A percentile compares a stretch with the other conserved stretches of the same genome.
Conservation (phyloP, 108 stramenopile genomes). For the Cyclotella baltica region DNA sequence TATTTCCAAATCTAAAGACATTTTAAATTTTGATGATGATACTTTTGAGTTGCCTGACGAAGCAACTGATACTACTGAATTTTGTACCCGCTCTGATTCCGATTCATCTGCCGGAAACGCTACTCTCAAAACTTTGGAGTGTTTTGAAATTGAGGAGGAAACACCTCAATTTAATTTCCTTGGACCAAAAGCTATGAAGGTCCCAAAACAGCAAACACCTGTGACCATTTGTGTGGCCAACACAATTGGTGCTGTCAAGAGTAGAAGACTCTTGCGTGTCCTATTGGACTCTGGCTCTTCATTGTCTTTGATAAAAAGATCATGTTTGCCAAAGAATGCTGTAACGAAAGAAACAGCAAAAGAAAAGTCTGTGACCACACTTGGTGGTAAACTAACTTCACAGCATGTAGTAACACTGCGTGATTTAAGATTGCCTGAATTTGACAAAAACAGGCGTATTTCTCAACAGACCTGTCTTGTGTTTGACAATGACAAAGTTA, state of each 20-base stretch:
- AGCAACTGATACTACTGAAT: not conserved
- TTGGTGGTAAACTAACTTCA: not conserved
- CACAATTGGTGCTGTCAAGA: constrained; percentile 15
- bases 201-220: not conserved
- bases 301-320: constrained; percentile 7
- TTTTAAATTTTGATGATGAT: not conserved
- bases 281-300: constrained; percentile 25
- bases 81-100: not conserved
- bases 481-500: constrained; percentile 14
- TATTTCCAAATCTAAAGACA: no score
- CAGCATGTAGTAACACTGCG: constrained; percentile 10
- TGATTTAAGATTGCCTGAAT: constrained; percentile 20
- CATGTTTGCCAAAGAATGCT: not conserved
- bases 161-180: not conserved
- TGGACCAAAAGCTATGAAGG: not conserved
- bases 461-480: constrained; percentile 3
- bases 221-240: constrained; percentile 4
- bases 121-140: not conserved
- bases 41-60: not conserved
- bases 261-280: constrained; percentile 7
- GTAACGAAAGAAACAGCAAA: not conserved
- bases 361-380: not conserved
- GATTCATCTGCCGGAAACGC: not conserved
- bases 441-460: constrained; percentile 29
- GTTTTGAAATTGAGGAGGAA: not conserved